Conservation (phyloP, 768 basidiomycete genomes). For the Collybia sp. region DNA sequence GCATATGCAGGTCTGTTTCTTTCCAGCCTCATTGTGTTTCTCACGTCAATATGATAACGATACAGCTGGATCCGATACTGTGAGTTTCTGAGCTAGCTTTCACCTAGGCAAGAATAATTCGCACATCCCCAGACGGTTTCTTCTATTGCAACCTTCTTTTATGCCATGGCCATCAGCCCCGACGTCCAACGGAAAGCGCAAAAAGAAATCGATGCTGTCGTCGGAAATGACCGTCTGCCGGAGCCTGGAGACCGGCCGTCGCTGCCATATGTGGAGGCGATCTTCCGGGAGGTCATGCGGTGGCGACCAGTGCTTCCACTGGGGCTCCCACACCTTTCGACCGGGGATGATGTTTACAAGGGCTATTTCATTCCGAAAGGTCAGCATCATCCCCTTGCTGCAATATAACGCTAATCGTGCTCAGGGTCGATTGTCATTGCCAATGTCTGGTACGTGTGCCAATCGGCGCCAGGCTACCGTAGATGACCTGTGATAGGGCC, state of each 20-base stretch:
- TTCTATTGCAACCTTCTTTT: conserved; percentile 10
- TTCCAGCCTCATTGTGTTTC: neutral
- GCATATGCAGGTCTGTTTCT: conserved; percentile 8
- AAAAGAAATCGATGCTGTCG: conserved; percentile 12
- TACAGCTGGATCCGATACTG: neutral
- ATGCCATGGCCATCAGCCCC: conserved; percentile 13
- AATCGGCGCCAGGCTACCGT: too few species aligned
- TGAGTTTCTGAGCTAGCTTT: neutral
- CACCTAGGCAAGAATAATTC: neutral
- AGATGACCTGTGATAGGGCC: too few species aligned
- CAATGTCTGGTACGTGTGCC: too few species aligned
- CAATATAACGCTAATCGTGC: too few species aligned
- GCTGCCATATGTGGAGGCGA: neutral
- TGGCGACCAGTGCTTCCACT: neutral
- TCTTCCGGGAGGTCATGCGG: neutral
- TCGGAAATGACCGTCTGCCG: conserved; percentile 12
- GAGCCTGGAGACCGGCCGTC: conserved; percentile 8
- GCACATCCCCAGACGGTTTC: neutral
- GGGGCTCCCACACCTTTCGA: conserved; percentile 5
- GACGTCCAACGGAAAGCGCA: conserved; percentile 14
- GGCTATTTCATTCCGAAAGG: conserved; percentile 6
- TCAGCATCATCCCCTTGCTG: too few species aligned
- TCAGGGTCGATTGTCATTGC: too few species aligned
- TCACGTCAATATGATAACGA: neutral
- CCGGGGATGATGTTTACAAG: conserved; percentile 5